Evolutionary conservation across 2,329 filamentous ascomycete genomes (phyloP), one percentile per base, ranked within the genome.

Genomic region (Dryadomyces sulphureus): DNA sequence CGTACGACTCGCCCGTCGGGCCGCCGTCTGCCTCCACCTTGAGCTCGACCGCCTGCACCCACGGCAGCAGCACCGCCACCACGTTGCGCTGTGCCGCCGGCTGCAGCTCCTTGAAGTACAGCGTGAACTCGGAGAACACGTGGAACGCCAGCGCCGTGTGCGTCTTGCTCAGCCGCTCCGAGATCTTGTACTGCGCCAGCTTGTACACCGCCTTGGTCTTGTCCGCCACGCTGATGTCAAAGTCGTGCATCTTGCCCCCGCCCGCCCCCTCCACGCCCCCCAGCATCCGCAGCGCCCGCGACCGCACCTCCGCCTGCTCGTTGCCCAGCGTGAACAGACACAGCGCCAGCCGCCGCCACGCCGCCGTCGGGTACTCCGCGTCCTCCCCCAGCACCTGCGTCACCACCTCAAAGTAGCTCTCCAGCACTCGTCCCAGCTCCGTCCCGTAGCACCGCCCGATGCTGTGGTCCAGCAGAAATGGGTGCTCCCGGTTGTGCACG

Each of bases 201-300:
- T 98, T 98, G 65, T 96, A 98, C 3, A 98, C 90, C 0, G 90
- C 89, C 53, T 94, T 94, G 0, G 93, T 98, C 64, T 95, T 96
- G 64, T 98, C 93, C 0, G 90, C 93, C 48, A 98, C 92, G 60
- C 89, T 95, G 56, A 98, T 96, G 57, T 98, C 92, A 49, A 95
- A 93, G 60, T 98, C 92, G 59, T 94, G 87, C 7, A 98, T 79
- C 58, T 93, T 93, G 1, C 21, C 86, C 77, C 53, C 88, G 27
- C 16, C 16, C 3, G 9, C 27, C 9, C 27, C 79, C 61, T 96
- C 92, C 1, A 96, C 68, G 0, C 79, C 79, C 36, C 88, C 77
- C 12, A 98, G 69, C 27, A 96, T 69, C 42, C 81, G 77, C 1
- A 84, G 84, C 1, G 92, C 92, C 60, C 93, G 93, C 55, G 86